Evolutionary conservation across 345 rosid species (phyloP).

Genomic region (Noccaea caerulescens): DNA sequence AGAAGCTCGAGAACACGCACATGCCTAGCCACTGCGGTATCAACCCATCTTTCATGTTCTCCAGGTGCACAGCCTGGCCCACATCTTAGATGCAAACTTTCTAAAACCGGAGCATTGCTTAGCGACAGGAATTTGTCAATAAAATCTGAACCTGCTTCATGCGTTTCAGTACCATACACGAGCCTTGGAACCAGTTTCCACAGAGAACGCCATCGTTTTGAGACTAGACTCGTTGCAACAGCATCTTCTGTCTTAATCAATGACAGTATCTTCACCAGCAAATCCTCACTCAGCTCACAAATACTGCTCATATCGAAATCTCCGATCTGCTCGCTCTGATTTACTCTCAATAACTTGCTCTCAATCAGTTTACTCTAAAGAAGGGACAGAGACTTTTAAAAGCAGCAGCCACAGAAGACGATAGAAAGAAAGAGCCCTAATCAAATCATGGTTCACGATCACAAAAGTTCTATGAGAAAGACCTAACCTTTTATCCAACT

Average conservation of each 20-base stretch:
- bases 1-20: conserved; percentile 10
- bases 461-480: neutral
- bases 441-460: neutral
- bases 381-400: neutral
- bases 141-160: neutral
- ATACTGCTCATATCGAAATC: neutral
- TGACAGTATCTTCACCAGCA: conserved; percentile 20
- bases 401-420: neutral
- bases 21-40: neutral
- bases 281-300: conserved; percentile 19
- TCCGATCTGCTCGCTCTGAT: neutral
- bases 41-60: conserved; percentile 22
- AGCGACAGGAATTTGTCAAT: neutral
- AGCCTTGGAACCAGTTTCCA: conserved; percentile 29
- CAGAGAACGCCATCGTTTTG: conserved; percentile 3
- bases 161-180: neutral
- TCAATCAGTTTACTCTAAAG: neutral
- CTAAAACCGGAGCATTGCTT: conserved; percentile 17
- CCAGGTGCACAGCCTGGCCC: neutral
- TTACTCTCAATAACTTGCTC: too few relatives aligned
- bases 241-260: conserved; percentile 8
- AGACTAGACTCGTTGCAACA: neutral
- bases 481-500: too few relatives aligned
- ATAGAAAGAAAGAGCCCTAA: neutral
- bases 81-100: neutral